phyloP scores from a whole-genome alignment of 345 rosid species.

The Hibiscus syriacus region DNA sequence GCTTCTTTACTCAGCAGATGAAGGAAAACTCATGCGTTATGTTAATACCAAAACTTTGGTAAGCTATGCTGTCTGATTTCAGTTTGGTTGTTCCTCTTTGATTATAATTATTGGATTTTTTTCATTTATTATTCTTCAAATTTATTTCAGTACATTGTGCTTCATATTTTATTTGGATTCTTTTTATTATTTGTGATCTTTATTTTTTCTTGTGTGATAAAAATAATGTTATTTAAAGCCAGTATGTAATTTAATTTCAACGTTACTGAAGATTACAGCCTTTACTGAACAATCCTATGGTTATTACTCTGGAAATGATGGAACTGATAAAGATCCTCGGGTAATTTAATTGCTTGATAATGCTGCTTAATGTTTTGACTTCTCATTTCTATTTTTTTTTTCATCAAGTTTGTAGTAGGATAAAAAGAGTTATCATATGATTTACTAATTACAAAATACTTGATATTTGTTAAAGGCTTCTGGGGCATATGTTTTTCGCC shows the following conservation, averaged over 20 bases:
- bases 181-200: not conserved
- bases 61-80: not conserved
- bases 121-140: not conserved
- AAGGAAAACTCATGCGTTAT: constrained; percentile 50
- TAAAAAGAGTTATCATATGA: not conserved
- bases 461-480: constrained; percentile 53
- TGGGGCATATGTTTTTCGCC: constrained; percentile 92
- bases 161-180: constrained; percentile 4
- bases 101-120: not conserved
- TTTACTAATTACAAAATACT: not conserved
- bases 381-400: not conserved
- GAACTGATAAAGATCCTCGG: constrained; percentile 86
- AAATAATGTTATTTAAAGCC: not conserved
- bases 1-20: constrained; percentile 46
- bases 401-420: constrained; percentile 2
- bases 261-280: constrained; percentile 34
- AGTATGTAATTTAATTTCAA: constrained; percentile 9
- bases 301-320: constrained; percentile 83
- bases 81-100: not conserved
- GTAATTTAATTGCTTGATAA: constrained; percentile 25
- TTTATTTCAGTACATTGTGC: not conserved
- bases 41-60: constrained; percentile 34
- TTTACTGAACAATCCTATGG: constrained; percentile 56
- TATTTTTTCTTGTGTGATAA: not conserved
- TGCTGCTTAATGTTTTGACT: constrained; percentile 1